Evolutionary conservation across 805 yeast species (phyloP).

Genomic region (Kodamaea leandrae): DNA sequence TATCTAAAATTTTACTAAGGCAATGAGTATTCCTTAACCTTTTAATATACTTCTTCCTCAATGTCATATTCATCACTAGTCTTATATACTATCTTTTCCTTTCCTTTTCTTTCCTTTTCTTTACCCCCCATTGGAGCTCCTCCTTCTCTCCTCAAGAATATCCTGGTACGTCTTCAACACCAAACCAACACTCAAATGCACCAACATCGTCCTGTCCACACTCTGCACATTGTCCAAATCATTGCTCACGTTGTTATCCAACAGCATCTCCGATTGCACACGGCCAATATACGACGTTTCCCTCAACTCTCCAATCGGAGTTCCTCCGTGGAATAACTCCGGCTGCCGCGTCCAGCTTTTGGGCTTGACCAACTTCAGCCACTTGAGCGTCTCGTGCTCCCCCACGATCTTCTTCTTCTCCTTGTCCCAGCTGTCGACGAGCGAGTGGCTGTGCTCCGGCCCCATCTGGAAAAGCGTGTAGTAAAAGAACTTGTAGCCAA

Average conservation of each 20-base stretch:
- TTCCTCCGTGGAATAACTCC: slow-evolving; percentile 6
- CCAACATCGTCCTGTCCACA: slow-evolving; percentile 6
- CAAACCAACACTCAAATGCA: slow-evolving; percentile 9
- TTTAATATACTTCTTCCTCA: too few relatives aligned
- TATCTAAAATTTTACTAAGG: too few relatives aligned
- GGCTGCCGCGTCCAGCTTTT: neutral
- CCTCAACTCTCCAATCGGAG: slow-evolving; percentile 8
- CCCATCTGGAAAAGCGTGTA: slow-evolving; percentile 4
- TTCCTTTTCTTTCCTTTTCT: neutral
- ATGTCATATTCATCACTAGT: neutral
- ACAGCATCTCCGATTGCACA: slow-evolving; percentile 2
- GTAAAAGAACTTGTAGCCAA: neutral
- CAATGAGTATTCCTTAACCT: too few relatives aligned
- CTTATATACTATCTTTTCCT: neutral
- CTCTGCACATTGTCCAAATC: slow-evolving; percentile 4
- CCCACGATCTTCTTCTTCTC: slow-evolving; percentile 3
- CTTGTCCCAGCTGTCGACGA: slow-evolving; percentile 11
- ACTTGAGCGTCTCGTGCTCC: neutral
- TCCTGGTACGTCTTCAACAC: slow-evolving; percentile 10
- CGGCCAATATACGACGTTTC: slow-evolving; percentile 4
- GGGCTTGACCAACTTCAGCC: neutral
- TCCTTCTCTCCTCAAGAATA: slow-evolving; percentile 6
- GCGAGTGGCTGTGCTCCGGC: slow-evolving; percentile 5
- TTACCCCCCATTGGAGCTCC: neutral
- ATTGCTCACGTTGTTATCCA: slow-evolving; percentile 1